Evolutionary conservation across 345 rosid genomes (phyloP).

Genomic region (Corchorus capsularis): DNA sequence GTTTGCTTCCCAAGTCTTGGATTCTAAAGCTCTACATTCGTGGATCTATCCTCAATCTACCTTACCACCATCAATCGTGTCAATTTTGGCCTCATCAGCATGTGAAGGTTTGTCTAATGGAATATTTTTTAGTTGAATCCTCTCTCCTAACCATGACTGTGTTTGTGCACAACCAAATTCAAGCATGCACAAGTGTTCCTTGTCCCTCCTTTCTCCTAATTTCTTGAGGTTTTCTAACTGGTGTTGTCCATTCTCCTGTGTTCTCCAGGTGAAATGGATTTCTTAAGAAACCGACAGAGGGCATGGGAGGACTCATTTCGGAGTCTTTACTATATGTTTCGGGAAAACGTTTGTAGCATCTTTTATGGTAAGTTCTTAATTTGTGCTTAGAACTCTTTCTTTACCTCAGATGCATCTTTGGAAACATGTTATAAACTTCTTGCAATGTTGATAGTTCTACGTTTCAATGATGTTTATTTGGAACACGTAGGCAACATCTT

Average conservation of each 20-base stretch:
- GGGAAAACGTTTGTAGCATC: conserved; percentile 65
- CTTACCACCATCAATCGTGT: conserved; percentile 72
- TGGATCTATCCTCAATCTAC: conserved; percentile 94
- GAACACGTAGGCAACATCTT: not conserved
- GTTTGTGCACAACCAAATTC: not conserved
- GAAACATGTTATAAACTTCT: conserved; percentile 5
- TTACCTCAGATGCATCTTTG: not conserved
- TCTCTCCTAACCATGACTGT: not conserved
- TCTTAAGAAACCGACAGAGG: conserved; percentile 60
- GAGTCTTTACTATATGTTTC: conserved; percentile 79
- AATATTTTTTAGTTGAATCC: conserved; percentile 10
- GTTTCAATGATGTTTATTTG: conserved; percentile 8
- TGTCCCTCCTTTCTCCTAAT: not conserved
- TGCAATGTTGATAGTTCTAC: conserved; percentile 4
- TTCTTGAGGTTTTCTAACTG: conserved; percentile 19
- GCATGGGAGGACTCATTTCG: conserved; percentile 95
- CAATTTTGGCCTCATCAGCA: conserved; percentile 53
- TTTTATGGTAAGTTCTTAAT: conserved; percentile 67
- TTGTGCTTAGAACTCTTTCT: not conserved
- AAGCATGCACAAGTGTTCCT: not conserved
- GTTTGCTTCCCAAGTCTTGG: conserved; percentile 41
- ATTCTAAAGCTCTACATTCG: conserved; percentile 66
- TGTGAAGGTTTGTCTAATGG: conserved; percentile 62
- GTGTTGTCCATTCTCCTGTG: conserved; percentile 29
- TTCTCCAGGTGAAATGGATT: conserved; percentile 59